phyloP scores from a whole-genome alignment of 345 rosid genomes.

The Garcia nutans region DNA sequence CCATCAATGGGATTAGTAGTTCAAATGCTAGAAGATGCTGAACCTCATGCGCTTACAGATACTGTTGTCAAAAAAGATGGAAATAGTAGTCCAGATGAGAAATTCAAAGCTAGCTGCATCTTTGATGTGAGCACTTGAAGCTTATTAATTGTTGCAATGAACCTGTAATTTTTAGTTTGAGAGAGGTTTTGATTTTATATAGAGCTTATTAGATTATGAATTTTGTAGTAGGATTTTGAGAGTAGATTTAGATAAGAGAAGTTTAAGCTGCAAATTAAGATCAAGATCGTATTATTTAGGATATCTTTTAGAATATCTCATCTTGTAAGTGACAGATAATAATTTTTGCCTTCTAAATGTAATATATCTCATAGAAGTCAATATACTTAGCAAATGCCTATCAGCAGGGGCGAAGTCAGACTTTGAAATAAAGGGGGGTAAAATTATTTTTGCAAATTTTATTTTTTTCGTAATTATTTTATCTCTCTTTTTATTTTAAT shows the following conservation, averaged over 20 bases:
- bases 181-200: too few species aligned
- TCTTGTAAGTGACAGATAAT: not conserved
- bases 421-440: too few species aligned
- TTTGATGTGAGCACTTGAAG: not conserved
- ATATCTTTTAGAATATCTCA: too few species aligned
- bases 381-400: not conserved
- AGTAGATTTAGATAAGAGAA: not conserved
- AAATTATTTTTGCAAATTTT: too few species aligned
- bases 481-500: too few species aligned
- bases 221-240: not conserved
- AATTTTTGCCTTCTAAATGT: conserved; percentile 3
- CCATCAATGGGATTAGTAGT: conserved; percentile 82
- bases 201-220: not conserved
- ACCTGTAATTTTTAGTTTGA: not conserved
- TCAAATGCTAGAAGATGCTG: conserved; percentile 71
- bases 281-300: not conserved
- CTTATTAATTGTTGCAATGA: too few species aligned
- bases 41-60: conserved; percentile 34
- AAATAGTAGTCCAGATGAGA: conserved; percentile 10
- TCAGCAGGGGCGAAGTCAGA: too few species aligned
- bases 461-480: too few species aligned
- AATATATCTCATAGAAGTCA: not conserved
- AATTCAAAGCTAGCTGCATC: not conserved
- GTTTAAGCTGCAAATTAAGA: too few species aligned
- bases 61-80: conserved; percentile 18